These are phyloP conservation scores for Dillenia suffruticosa DNA, from an alignment of 164 flowering plant genomes.

Conservation along the genomic window DNA sequence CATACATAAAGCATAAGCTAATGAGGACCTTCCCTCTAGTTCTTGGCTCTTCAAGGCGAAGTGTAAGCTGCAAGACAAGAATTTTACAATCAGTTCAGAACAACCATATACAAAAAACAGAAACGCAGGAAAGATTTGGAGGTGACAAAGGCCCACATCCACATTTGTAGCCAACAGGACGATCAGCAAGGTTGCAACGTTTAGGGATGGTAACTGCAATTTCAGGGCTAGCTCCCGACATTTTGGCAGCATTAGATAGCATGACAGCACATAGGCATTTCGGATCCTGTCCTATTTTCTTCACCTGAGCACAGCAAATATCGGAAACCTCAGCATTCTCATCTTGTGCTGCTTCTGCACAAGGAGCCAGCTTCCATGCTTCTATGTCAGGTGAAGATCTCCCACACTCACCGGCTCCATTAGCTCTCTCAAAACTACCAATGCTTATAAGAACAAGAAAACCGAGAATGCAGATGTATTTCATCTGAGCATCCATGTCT, in stretches of 20 bases:
- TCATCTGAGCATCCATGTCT: slow-evolving; percentile 31
- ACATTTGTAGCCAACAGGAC: slow-evolving; percentile 74
- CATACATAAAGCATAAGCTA: neutral
- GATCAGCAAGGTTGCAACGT: slow-evolving; percentile 70
- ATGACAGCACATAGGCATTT: slow-evolving; percentile 69
- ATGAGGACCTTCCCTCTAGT: too few relatives aligned
- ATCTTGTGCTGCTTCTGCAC: slow-evolving; percentile 46
- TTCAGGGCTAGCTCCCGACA: slow-evolving; percentile 46
- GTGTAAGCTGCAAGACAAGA: slow-evolving; percentile 49
- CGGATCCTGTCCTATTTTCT: slow-evolving; percentile 55
- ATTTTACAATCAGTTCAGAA: neutral
- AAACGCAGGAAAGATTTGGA: neutral
- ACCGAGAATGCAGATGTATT: slow-evolving; percentile 23
- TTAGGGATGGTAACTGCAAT: slow-evolving; percentile 69
- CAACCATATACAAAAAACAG: neutral
- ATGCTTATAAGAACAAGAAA: slow-evolving; percentile 22
- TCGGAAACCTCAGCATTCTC: slow-evolving; percentile 26
- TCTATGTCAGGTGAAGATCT: slow-evolving; percentile 31
- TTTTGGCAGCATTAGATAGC: slow-evolving; percentile 59
- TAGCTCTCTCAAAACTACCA: slow-evolving; percentile 15
- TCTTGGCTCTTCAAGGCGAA: slow-evolving; percentile 30
- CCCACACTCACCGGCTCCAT: slow-evolving; percentile 55
- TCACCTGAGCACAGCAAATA: slow-evolving; percentile 38
- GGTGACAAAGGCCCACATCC: slow-evolving; percentile 32
- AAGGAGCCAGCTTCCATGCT: slow-evolving; percentile 52